phyloP scores from a whole-genome alignment of 768 basidiomycete species.

The Auricularia auricula-judae region DNA sequence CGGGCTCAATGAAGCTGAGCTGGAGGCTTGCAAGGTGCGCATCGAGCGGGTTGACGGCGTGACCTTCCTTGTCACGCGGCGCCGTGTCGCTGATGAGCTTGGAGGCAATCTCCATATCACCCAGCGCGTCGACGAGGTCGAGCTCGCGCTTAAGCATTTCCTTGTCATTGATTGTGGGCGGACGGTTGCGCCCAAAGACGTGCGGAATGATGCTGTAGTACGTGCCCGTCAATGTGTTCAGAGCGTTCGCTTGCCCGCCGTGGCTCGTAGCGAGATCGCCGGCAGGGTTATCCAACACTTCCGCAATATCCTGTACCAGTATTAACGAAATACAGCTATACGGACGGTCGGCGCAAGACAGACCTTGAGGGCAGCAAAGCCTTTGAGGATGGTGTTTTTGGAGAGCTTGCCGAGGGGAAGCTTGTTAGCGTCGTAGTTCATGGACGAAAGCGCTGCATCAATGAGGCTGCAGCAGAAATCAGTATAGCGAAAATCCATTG shows the following conservation, averaged over 20 bases:
- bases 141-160: conserved; percentile 39
- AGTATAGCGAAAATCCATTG: neutral
- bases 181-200: conserved; percentile 42
- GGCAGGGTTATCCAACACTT: conserved; percentile 38
- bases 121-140: conserved; percentile 52
- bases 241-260: conserved; percentile 30
- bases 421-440: conserved; percentile 59
- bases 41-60: conserved; percentile 44
- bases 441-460: conserved; percentile 42
- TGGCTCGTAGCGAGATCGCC: conserved; percentile 26
- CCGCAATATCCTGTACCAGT: conserved; percentile 21
- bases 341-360: conserved; percentile 13
- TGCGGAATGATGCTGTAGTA: conserved; percentile 59
- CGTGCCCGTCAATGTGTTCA: conserved; percentile 33
- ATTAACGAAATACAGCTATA: neutral
- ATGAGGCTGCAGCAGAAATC: conserved; percentile 29
- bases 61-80: conserved; percentile 31
- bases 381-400: conserved; percentile 47
- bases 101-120: conserved; percentile 55
- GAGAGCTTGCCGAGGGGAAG: conserved; percentile 55
- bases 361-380: conserved; percentile 44
- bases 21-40: conserved; percentile 41
- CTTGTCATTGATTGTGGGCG: conserved; percentile 30
- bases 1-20: conserved; percentile 40
- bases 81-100: conserved; percentile 37